Evolutionary conservation across 345 rosid species (phyloP).

Genomic region (Euphorbia lathyris): DNA sequence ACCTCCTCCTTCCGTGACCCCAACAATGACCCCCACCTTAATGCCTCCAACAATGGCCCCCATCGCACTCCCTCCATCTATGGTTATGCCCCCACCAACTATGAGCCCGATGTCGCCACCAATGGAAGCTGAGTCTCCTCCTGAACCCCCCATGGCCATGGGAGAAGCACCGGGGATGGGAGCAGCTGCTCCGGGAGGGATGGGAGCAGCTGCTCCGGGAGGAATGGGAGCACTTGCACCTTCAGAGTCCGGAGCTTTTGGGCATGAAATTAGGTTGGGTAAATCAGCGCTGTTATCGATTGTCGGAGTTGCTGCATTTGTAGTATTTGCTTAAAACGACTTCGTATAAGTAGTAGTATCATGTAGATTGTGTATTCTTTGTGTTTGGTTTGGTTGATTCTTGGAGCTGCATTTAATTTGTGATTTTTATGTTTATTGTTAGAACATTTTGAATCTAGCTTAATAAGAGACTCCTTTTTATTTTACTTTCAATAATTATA

Average conservation of each 20-base stretch:
- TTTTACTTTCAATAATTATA: constrained; percentile 1
- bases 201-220: constrained; percentile 11
- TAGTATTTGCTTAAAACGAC: constrained; percentile 32
- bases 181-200: constrained; percentile 13
- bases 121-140: too few species aligned
- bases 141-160: too few species aligned
- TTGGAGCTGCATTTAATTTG: constrained; percentile 30
- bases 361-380: constrained; percentile 40
- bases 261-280: constrained; percentile 19
- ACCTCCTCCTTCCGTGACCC: constrained; percentile 8
- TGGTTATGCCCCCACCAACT: not conserved
- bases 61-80: not conserved
- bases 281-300: constrained; percentile 24
- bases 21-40: constrained; percentile 1
- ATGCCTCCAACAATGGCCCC: constrained; percentile 9
- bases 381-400: constrained; percentile 20
- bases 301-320: constrained; percentile 34
- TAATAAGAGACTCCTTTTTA: constrained; percentile 26
- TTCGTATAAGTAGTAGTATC: not conserved
- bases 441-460: constrained; percentile 28
- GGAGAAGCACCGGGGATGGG: too few species aligned
- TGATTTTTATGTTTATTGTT: constrained; percentile 23
- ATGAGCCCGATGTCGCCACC: too few species aligned
- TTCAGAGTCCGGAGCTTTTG: constrained; percentile 21
- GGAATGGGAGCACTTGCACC: constrained; percentile 7